A percentile compares a stretch with the other conserved stretches of the same genome.
These are phyloP conservation scores for Penicilliopsis zonata DNA, from an alignment of 495 filamentous ascomycete species.

Conservation along the genomic window DNA sequence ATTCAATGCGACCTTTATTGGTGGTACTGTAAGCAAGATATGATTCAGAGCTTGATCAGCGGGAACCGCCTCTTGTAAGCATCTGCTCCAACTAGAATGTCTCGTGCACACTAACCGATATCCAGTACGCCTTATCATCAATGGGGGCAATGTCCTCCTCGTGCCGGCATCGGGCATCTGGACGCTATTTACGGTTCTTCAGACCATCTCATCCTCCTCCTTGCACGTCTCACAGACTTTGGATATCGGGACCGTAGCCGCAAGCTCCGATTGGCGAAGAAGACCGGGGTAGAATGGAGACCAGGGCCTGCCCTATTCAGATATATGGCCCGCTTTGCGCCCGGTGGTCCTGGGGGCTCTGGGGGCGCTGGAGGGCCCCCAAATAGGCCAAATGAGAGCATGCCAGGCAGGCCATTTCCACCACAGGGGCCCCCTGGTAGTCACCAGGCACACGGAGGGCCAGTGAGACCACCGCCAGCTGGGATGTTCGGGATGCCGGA, in stretches of 20 bases:
- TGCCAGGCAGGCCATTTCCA: not conserved
- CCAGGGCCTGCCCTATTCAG: constrained; percentile 39
- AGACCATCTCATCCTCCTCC: constrained; percentile 73
- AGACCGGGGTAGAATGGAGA: constrained; percentile 43
- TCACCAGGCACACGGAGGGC: constrained; percentile 1
- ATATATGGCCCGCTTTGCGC: constrained; percentile 30
- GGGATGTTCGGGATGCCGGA: not conserved
- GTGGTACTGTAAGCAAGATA: constrained; percentile 94
- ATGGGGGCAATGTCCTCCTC: constrained; percentile 77
- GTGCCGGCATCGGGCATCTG: constrained; percentile 63
- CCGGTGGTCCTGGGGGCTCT: constrained; percentile 13
- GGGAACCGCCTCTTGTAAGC: constrained; percentile 76
- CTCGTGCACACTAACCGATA: constrained; percentile 9
- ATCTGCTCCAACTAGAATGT: no score
- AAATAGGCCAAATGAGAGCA: constrained; percentile 5
- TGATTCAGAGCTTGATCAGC: constrained; percentile 81
- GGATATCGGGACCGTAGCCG: constrained; percentile 63
- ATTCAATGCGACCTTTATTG: constrained; percentile 83
- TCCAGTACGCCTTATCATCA: constrained; percentile 62
- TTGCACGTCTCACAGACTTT: constrained; percentile 76
- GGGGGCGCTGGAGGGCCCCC: constrained; percentile 12
- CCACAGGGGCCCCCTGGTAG: constrained; percentile 4
- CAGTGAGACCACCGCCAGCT: not conserved
- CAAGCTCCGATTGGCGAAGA: constrained; percentile 47
- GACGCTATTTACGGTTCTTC: constrained; percentile 78